Base-by-base conservation (phyloP, 2,329 filamentous ascomycete species). In the Didymella exigua region DNA sequence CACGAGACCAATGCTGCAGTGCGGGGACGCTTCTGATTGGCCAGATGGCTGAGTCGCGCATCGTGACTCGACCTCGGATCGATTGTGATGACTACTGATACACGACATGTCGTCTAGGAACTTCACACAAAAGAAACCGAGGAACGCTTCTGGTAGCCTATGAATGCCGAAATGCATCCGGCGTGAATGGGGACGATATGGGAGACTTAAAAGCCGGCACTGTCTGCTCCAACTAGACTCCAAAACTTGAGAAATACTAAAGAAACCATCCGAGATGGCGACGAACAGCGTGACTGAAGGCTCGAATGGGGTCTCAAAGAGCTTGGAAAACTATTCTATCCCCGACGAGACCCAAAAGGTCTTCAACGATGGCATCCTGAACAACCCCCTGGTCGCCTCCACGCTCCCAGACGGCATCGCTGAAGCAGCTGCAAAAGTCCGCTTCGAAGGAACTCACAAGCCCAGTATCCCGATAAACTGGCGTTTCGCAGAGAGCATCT, bases 381-480 rank as follows among this genome's bases (percentile, higher is more conserved):
- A 71, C 3, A 81, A 81, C 56, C 68, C 75, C 0, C 68, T 79
- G 11, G 72, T 81, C 24, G 58, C 61, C 5, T 69, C 72, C 16
- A 62, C 67, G 16, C 56, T 79, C 2, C 79, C 77, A 0, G 24
- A 50, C 21, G 75, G 76, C 10, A 69, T 75, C 36, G 54, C 69
- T 45, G 67, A 74, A 61, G 73, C 73, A 43, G 73, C 69, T 7
- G 68, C 63, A 21, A 57, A 55, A 13, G 72, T 81, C 36, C 67
- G 60, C 0, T 83, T 82, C 51, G 73, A 76, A 21, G 82, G 82
- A 4, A 71, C 62, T 14, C 62, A 73, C 21, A 65, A 67, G 24
- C 81, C 81, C 0, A 78, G 72, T 38, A 75, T 84, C 9, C 81
- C 82, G 0, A 80, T 85, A 65, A 83, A 82, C 46, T 85, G 83